Base-by-base conservation (phyloP, 495 filamentous ascomycete species). In the Darksidea phi region DNA sequence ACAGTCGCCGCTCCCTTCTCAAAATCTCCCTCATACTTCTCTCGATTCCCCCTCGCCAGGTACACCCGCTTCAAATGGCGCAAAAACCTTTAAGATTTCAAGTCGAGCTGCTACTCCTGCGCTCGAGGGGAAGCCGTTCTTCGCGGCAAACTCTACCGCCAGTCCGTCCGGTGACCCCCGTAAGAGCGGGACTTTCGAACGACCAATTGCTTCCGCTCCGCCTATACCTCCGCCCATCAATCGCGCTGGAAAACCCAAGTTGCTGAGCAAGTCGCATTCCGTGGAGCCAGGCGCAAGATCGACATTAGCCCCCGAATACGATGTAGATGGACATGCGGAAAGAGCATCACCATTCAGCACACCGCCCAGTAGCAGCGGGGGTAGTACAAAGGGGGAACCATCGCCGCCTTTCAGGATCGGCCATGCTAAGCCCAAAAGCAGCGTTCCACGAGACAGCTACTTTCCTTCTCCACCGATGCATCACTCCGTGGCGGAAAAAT, bases 341-440 rank as follows among this genome's bases (percentile, higher is more conserved):
- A 75, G 76, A 34, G 76, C 88, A 0, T 97, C 94, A 6, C 93
- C 94, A 0, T 97, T 98, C 68, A 92, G 79, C 72, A 96, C 91
- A 28, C 93, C 92, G 11, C 91, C 93, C 13, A 86, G 84, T 55
- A 95, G 88, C 64, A 95, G 87, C 64, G 83, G 84, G 13, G 86
- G 84, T 52, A 88, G 82, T 51, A 58, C 66, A 49, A 72, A 78
- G 6, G 78, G 78, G n/a, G 61, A 63, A n/a, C 12, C 48, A 6
- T 56, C 54, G 21, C 53, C 59, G 48, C 57, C 64, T 5, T 24
- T 56, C 8, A 58, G 48, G 23, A 64, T 43, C 26, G 48, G 53
- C 26, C 58, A 47, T 46, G 42, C 41, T 21, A 68, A 59, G 26
- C 38, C 46, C 13, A 63, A 54, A 24, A 21, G 34, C 28, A 42